These are phyloP conservation scores for Backusella luteola DNA, from an alignment of 192 early-diverging fungal species.

Conservation along the genomic window DNA sequence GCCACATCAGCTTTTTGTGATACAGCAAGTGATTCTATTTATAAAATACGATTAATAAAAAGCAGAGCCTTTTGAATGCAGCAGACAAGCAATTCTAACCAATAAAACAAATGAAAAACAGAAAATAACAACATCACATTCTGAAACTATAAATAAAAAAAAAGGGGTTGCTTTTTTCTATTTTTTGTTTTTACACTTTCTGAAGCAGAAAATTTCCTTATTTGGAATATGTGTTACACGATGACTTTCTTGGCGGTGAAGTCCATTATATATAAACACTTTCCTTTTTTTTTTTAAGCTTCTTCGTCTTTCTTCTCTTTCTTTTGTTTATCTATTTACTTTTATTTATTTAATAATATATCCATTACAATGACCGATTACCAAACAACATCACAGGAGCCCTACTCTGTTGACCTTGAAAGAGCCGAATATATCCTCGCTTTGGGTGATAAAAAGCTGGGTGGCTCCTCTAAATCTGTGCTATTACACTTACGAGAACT, in stretches of 20 bases:
- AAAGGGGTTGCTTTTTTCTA: not conserved
- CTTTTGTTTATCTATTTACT: not conserved
- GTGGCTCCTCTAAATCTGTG: not conserved
- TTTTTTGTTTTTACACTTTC: not conserved
- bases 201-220: not conserved
- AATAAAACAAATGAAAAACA: not conserved
- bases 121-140: not conserved
- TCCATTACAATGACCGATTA: not conserved
- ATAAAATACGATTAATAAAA: not conserved
- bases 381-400: not conserved
- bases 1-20: not conserved
- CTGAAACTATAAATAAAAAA: conserved; percentile 4
- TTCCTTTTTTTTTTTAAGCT: not conserved
- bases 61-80: too few species aligned
- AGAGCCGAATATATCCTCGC: not conserved
- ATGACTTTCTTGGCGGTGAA: not conserved
- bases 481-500: conserved; percentile 10
- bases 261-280: not conserved
- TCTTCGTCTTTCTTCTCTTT: not conserved
- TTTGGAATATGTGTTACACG: not conserved
- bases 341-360: not conserved
- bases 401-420: not conserved
- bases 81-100: too few species aligned
- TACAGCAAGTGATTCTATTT: not conserved
- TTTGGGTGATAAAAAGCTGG: not conserved